Conservation (phyloP, 106 monocot species). For the Dioscorea dumetorum region DNA sequence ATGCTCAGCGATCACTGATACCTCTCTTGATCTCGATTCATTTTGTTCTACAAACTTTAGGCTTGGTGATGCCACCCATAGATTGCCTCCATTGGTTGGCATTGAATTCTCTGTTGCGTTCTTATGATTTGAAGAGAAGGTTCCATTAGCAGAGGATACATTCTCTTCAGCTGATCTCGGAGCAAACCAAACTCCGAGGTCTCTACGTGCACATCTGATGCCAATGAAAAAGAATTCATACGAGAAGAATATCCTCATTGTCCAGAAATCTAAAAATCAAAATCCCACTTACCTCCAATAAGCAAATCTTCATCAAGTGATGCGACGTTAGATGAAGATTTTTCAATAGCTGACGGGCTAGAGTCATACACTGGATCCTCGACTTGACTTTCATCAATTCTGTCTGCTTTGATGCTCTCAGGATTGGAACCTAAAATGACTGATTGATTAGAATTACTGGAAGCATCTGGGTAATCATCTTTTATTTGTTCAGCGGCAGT, state of each 20-base stretch:
- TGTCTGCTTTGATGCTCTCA: constrained; percentile 7
- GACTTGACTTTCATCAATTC: constrained; percentile 20
- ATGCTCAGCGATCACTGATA: constrained; percentile 16
- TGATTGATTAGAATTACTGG: not conserved
- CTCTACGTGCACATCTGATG: constrained; percentile 17
- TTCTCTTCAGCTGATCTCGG: constrained; percentile 3
- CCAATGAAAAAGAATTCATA: not conserved
- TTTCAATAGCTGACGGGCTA: constrained; percentile 56
- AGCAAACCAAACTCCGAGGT: constrained; percentile 13
- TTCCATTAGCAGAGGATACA: not conserved
- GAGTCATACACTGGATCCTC: constrained; percentile 71
- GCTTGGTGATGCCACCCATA: constrained; percentile 35
- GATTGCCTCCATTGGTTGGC: not conserved
- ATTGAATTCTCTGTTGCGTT: constrained; percentile 4
- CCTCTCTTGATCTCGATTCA: constrained; percentile 29
- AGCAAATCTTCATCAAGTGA: constrained; percentile 25
- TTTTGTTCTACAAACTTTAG: constrained; percentile 22
- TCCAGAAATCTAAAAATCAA: not conserved
- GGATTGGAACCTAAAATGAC: constrained; percentile 7
- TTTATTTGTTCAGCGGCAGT: not conserved
- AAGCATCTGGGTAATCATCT: not conserved
- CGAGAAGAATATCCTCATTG: not conserved
- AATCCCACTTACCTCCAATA: constrained; percentile 10
- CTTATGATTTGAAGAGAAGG: not conserved
- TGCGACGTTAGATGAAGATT: constrained; percentile 18